Evolutionary conservation across 1,284 basidiomycete genomes (phyloP).

Genomic region (Moesziomyces parantarcticus): DNA sequence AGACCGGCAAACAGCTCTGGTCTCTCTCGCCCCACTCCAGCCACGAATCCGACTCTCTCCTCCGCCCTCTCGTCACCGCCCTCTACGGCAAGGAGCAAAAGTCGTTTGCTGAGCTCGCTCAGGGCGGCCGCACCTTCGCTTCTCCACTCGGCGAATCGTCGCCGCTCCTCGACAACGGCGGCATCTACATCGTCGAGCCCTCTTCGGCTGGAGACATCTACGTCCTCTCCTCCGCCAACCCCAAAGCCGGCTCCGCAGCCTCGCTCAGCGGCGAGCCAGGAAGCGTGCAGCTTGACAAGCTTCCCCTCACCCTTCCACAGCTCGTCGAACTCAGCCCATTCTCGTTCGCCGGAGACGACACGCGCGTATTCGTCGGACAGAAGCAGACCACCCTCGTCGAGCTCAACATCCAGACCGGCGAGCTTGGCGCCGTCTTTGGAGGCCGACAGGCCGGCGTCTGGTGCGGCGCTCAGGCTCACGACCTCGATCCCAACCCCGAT

Average conservation of each 20-base stretch:
- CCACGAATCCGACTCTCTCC: slow-evolving; percentile 44
- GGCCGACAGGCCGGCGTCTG: slow-evolving; percentile 50
- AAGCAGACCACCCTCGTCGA: slow-evolving; percentile 84
- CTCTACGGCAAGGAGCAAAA: slow-evolving; percentile 54
- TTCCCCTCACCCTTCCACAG: slow-evolving; percentile 85
- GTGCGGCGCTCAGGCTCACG: slow-evolving; percentile 39
- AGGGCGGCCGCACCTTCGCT: slow-evolving; percentile 31
- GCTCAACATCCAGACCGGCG: slow-evolving; percentile 83
- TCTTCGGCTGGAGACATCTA: slow-evolving; percentile 85
- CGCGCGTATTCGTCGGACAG: slow-evolving; percentile 81
- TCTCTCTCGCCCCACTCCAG: slow-evolving; percentile 40
- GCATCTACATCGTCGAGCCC: slow-evolving; percentile 89
- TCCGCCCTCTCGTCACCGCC: slow-evolving; percentile 56
- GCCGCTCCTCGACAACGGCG: slow-evolving; percentile 73
- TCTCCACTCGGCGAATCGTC: slow-evolving; percentile 37
- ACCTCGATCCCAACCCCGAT: slow-evolving; percentile 10
- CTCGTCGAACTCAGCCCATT: slow-evolving; percentile 88
- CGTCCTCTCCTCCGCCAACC: slow-evolving; percentile 73
- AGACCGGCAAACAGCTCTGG: slow-evolving; percentile 73
- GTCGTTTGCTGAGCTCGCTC: slow-evolving; percentile 56
- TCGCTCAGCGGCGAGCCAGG: slow-evolving; percentile 19
- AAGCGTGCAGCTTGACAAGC: slow-evolving; percentile 73
- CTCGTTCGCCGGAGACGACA: slow-evolving; percentile 78
- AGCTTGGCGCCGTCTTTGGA: slow-evolving; percentile 80
- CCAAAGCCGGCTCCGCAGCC: slow-evolving; percentile 6